These are phyloP conservation scores for Leccinum ochraceum DNA, from an alignment of 768 basidiomycete species.

Conservation along the genomic window DNA sequence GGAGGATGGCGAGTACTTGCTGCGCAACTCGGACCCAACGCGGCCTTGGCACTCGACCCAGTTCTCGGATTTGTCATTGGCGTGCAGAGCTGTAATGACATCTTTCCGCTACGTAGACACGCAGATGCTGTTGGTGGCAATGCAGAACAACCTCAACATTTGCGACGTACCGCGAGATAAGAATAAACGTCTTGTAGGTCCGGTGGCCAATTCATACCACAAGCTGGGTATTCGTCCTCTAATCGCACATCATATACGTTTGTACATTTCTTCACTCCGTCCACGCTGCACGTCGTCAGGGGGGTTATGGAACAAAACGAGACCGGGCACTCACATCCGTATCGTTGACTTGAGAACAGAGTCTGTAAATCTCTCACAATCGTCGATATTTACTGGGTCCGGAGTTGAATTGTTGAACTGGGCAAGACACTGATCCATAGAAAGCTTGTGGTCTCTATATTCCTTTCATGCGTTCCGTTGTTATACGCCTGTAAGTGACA, in stretches of 20 bases:
- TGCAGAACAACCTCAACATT: neutral
- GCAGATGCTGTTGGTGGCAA: neutral
- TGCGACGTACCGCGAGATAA: conserved; percentile 73
- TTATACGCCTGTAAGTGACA: conserved; percentile 7
- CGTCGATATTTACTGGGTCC: conserved; percentile 55
- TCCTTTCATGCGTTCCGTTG: conserved; percentile 38
- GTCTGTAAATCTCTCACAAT: conserved; percentile 63
- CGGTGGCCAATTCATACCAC: conserved; percentile 98
- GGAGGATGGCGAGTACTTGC: conserved; percentile 49
- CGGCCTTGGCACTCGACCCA: conserved; percentile 86
- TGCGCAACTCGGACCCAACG: conserved; percentile 63
- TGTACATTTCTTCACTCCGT: conserved; percentile 74
- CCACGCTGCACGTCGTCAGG: conserved; percentile 45
- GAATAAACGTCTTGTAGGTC: conserved; percentile 73
- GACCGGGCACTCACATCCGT: conserved; percentile 22
- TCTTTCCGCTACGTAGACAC: conserved; percentile 59
- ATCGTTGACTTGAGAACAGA: conserved; percentile 36
- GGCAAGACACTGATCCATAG: conserved; percentile 60
- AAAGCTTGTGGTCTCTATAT: conserved; percentile 58
- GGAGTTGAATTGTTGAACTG: conserved; percentile 40
- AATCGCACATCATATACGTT: conserved; percentile 95
- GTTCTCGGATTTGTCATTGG: conserved; percentile 65
- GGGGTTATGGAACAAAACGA: neutral
- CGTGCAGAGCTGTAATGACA: conserved; percentile 84
- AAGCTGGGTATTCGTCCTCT: conserved; percentile 82